A percentile compares a stretch with the other conserved stretches of the same genome.
phyloP scores from a whole-genome alignment of 352 stramenopile species.

The Thalassiosira mediterranea region DNA sequence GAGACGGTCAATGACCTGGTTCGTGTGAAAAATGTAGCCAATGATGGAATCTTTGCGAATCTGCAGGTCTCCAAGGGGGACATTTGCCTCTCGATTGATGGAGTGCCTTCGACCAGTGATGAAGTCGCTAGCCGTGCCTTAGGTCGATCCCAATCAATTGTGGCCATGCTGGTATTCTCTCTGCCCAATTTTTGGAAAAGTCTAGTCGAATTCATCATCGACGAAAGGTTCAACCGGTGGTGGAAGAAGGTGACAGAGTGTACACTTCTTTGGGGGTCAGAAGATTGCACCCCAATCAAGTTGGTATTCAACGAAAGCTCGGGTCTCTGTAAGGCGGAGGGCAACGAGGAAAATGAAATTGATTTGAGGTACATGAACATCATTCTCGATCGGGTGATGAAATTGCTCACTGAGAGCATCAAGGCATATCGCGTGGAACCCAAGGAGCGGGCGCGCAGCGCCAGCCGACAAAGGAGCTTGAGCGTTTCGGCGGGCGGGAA shows the following conservation, averaged over 20 bases:
- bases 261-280: constrained; percentile 10
- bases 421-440: constrained; percentile 12
- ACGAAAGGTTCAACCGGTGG: constrained; percentile 24
- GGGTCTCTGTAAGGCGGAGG: constrained; percentile 23
- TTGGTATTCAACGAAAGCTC: constrained; percentile 26
- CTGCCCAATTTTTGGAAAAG: constrained; percentile 35
- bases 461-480: constrained; percentile 23
- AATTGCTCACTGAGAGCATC: constrained; percentile 31
- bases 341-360: constrained; percentile 23
- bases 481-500: constrained; percentile 27
- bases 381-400: constrained; percentile 36
- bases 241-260: constrained; percentile 32
- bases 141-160: constrained; percentile 14
- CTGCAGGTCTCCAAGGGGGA: constrained; percentile 27
- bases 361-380: constrained; percentile 35
- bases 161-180: constrained; percentile 32
- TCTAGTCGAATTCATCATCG: constrained; percentile 35
- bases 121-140: constrained; percentile 12
- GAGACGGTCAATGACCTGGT: constrained; percentile 28
- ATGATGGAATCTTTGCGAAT: constrained; percentile 27
- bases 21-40: constrained; percentile 29
- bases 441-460: not conserved
- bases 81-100: constrained; percentile 41
- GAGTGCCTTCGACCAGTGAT: constrained; percentile 15
- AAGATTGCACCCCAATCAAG: constrained; percentile 23